Base-by-base conservation (phyloP, 2,329 filamentous ascomycete genomes). In the Madurella fahalii region DNA sequence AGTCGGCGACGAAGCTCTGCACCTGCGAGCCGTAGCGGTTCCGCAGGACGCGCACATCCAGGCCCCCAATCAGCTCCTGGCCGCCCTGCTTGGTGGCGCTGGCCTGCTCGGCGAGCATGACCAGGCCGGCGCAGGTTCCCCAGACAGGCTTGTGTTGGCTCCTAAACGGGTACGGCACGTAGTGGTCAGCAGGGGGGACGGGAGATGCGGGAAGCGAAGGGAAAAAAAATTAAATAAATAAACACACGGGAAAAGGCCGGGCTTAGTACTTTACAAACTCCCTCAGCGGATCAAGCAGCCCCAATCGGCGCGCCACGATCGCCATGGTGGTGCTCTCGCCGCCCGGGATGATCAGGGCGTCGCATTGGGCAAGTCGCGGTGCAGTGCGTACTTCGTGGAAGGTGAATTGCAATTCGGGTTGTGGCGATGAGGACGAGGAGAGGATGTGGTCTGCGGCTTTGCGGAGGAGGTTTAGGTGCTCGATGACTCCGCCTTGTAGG, bases 21-120 rank as follows among this genome's bases (percentile, higher is more conserved):
- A 88, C 86, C 72, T 99, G 94, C 52, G 93, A 83, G 3, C 94
- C 94, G 67, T 96, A 99, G 70, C 96, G 90, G 67, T 97, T 99
- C 45, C 94, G 82, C 67, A 95, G 91, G 32, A 97, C 92, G 44
- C 90, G 80, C 37, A 99, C 92, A 66, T 91, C 86, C 39, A 99
- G 79, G 2, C 94, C 94, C 13, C 94, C 94, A 58, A 99, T 90
- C 51, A 97, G 80, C 56, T 96, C 90, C 71, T 97, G 94, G 0
- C 93, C 93, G 42, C 90, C 91, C 65, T 88, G 85, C 69, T 96
- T 97, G 39, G 89, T 91, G 58, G 86, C 83, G 69, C 93, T 95
- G 47, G 91, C 93, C 55, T 87, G 85, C 66, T 96, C 89, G 2
- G 91, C 87, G 47, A 99, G 84, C 47, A 97, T 76, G 63, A 99